These are phyloP conservation scores for Kappamyces sp. DNA, from an alignment of 192 early-diverging fungal genomes.

Conservation along the genomic window DNA sequence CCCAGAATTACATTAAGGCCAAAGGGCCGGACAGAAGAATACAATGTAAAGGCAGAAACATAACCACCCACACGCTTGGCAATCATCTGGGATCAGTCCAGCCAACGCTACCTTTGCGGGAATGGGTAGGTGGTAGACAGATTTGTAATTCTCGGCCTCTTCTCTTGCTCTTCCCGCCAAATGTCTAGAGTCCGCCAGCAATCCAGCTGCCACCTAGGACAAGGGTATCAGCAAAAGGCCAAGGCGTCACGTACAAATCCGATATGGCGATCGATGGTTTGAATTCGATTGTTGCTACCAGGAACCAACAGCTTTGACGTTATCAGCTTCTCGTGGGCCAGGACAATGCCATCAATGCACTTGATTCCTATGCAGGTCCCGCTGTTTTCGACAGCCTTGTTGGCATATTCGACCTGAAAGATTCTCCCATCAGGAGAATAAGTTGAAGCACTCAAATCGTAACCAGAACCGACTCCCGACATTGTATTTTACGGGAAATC, in stretches of 20 bases:
- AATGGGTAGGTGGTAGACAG: conserved; percentile 74
- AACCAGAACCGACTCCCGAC: conserved; percentile 29
- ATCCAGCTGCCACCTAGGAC: conserved; percentile 76
- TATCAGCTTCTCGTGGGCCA: conserved; percentile 94
- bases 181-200: conserved; percentile 87
- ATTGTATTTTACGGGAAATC: background rate
- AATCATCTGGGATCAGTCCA: conserved; percentile 52
- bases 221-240: background rate
- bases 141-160: conserved; percentile 84
- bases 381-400: conserved; percentile 97
- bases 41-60: conserved; percentile 93
- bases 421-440: conserved; percentile 99
- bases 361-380: conserved; percentile 96
- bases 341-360: conserved; percentile 90
- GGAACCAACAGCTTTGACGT: conserved; percentile 92
- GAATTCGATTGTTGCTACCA: conserved; percentile 87
- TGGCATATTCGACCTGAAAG: conserved; percentile 98
- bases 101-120: conserved; percentile 64
- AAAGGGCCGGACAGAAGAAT: conserved; percentile 92
- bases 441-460: conserved; percentile 95
- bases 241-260: conserved; percentile 67
- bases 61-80: conserved; percentile 90
- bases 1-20: conserved; percentile 82
- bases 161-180: conserved; percentile 83
- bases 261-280: conserved; percentile 84